These are phyloP conservation scores for Gossypium schwendimanii DNA, from an alignment of 441 rosid genomes.

Conservation along the genomic window DNA sequence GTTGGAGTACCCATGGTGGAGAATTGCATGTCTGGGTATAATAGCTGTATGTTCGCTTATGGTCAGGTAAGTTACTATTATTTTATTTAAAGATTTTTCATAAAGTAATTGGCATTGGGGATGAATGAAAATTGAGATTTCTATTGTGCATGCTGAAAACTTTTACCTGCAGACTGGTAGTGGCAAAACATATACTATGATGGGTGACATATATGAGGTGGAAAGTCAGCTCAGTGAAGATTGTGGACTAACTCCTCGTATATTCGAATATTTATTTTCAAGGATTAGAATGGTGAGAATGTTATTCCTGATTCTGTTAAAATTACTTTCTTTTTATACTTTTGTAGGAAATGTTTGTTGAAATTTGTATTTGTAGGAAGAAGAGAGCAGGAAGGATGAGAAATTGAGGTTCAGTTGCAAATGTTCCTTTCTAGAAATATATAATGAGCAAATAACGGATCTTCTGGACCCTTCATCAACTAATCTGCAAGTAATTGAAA, in stretches of 20 bases:
- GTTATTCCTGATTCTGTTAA: neutral
- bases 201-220: constrained; percentile 69
- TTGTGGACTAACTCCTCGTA: constrained; percentile 85
- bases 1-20: constrained; percentile 95
- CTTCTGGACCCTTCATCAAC: constrained; percentile 86
- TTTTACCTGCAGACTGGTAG: constrained; percentile 76
- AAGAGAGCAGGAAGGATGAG: constrained; percentile 69
- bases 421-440: constrained; percentile 90
- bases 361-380: constrained; percentile 48
- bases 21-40: constrained; percentile 91
- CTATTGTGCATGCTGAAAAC: constrained; percentile 1
- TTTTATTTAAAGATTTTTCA: neutral
- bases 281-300: constrained; percentile 57
- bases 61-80: constrained; percentile 60
- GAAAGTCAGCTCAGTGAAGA: constrained; percentile 52
- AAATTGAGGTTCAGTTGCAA: constrained; percentile 75
- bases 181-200: constrained; percentile 95
- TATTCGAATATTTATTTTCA: constrained; percentile 70
- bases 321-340: neutral
- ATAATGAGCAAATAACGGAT: constrained; percentile 89
- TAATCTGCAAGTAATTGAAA: constrained; percentile 66
- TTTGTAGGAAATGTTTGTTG: constrained; percentile 8
- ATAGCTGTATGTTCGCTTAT: constrained; percentile 89
- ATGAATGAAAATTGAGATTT: neutral
- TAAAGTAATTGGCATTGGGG: neutral